Evolutionary conservation across 805 yeast species (phyloP).

Genomic region (Sugiyamaella qingdaonensis): DNA sequence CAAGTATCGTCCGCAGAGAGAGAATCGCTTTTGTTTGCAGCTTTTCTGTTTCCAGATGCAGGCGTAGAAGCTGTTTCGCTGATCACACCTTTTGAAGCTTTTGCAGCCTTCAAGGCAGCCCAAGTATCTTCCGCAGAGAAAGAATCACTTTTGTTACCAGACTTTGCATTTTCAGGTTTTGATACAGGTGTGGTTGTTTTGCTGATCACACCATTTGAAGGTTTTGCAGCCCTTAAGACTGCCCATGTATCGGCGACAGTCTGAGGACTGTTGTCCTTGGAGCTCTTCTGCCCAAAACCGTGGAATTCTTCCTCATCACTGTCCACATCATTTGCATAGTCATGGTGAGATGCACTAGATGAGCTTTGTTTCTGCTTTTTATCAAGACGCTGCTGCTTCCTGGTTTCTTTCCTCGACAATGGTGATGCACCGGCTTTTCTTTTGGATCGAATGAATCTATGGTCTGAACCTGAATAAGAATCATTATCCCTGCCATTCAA

Average conservation of each 20-base stretch:
- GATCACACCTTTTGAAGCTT: slow-evolving; percentile 3
- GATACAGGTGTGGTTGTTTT: neutral
- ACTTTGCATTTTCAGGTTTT: too few relatives aligned
- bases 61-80: neutral
- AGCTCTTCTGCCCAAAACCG: slow-evolving; percentile 22
- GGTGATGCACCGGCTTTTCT: slow-evolving; percentile 18
- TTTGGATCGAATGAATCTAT: neutral
- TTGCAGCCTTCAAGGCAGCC: slow-evolving; percentile 31
- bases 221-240: slow-evolving; percentile 10
- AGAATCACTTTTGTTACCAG: too few relatives aligned
- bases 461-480: slow-evolving; percentile 3
- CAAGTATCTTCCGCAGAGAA: slow-evolving; percentile 23
- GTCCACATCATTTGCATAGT: neutral
- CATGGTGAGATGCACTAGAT: neutral
- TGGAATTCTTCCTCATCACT: slow-evolving; percentile 25
- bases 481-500: neutral
- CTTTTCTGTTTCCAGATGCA: neutral
- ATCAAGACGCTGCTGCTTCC: neutral
- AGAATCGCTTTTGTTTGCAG: too few relatives aligned
- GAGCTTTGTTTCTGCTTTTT: neutral
- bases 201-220: neutral
- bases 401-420: slow-evolving; percentile 4
- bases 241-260: slow-evolving; percentile 12
- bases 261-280: neutral
- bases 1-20: slow-evolving; percentile 35